A percentile compares a stretch with the other conserved stretches of the same genome.
Conservation (phyloP, 2,329 filamentous ascomycete species). For the Didymella sp. region DNA sequence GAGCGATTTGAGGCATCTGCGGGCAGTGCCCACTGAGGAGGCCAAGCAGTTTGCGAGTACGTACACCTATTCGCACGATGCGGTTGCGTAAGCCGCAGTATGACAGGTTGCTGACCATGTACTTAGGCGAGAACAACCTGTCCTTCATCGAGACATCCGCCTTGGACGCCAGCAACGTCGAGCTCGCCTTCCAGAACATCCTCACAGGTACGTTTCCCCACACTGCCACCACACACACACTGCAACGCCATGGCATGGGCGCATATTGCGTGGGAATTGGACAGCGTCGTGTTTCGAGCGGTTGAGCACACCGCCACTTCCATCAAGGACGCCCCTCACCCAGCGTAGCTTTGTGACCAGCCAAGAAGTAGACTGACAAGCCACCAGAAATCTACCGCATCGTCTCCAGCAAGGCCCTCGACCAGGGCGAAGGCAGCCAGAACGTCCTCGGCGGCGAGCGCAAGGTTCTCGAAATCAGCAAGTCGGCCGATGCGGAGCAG, state of each 20-base stretch:
- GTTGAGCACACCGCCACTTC: conserved; percentile 11
- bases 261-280: not conserved
- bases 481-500: conserved; percentile 78
- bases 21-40: conserved; percentile 96
- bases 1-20: conserved; percentile 98
- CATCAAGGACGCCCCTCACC: not conserved
- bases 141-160: conserved; percentile 99
- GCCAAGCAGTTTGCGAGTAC: conserved; percentile 96
- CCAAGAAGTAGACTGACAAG: conserved; percentile 12
- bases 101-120: conserved; percentile 18
- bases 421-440: conserved; percentile 82
- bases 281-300: not conserved
- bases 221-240: not conserved
- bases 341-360: not conserved
- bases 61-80: conserved; percentile 44
- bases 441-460: conserved; percentile 77
- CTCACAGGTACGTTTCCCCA: conserved; percentile 75
- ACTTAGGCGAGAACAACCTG: conserved; percentile 88
- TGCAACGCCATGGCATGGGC: not conserved
- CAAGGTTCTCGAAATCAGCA: conserved; percentile 83
- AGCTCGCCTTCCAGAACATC: conserved; percentile 99
- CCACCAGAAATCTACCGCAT: conserved; percentile 95
- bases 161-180: conserved; percentile 97
- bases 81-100: not conserved
- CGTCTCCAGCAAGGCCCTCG: conserved; percentile 95